Evolutionary conservation across 495 filamentous ascomycete species (phyloP).

Genomic region (Xylaria curta): DNA sequence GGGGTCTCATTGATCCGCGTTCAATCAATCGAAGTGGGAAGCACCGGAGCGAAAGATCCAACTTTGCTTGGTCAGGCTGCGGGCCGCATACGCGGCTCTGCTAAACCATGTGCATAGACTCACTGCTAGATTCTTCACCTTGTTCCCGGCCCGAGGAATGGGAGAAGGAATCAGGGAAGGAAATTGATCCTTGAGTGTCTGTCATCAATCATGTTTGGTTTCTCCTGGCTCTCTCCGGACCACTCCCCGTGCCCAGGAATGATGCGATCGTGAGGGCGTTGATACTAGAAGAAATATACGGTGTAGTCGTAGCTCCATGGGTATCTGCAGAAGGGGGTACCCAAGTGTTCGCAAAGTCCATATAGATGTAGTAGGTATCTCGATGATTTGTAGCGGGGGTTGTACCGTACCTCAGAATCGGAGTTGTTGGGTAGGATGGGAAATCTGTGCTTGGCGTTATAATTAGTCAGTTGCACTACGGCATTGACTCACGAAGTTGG

Average conservation of each 20-base stretch:
- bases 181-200: background rate
- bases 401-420: background rate
- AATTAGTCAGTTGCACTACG: constrained; percentile 9
- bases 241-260: constrained; percentile 1
- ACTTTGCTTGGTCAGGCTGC: background rate
- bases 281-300: background rate
- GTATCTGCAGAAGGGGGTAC: background rate
- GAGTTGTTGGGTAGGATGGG: constrained; percentile 14
- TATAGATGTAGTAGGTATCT: constrained; percentile 3
- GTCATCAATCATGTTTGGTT: constrained; percentile 5
- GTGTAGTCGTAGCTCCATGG: background rate
- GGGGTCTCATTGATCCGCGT: background rate
- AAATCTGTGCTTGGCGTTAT: constrained; percentile 14
- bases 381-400: background rate
- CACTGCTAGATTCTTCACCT: background rate
- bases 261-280: too few relatives aligned
- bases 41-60: background rate
- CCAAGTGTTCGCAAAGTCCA: background rate
- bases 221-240: constrained; percentile 10
- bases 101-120: background rate
- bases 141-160: constrained; percentile 1
- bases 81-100: constrained; percentile 4
- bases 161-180: constrained; percentile 17
- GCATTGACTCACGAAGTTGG: background rate
- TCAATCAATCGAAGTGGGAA: background rate